Percentiles rank a stretch among this genome's conserved stretches.
Evolutionary conservation across 1,284 basidiomycete genomes (phyloP).

Genomic region (Cryptococcus sp.): DNA sequence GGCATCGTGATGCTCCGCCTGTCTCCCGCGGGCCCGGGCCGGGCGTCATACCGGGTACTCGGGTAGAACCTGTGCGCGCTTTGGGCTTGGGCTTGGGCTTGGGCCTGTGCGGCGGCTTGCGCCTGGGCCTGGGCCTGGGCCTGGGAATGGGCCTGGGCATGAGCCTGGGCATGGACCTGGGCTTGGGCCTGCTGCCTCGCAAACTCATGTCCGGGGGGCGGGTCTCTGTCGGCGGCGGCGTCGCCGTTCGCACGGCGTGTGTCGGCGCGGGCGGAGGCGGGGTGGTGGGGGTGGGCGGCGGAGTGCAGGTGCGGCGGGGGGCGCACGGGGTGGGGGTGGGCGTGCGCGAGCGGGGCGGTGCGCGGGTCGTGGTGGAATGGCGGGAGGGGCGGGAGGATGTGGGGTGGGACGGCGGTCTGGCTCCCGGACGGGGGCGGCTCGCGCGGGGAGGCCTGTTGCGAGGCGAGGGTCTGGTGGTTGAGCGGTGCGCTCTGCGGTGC

Average conservation of each 20-base stretch:
- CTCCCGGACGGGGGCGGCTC: slow-evolving; percentile 40
- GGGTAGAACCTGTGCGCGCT: neutral
- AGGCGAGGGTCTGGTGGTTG: slow-evolving; percentile 37
- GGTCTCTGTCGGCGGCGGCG: neutral
- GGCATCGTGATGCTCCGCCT: slow-evolving; percentile 33
- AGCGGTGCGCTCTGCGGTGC: slow-evolving; percentile 38
- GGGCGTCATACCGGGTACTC: neutral
- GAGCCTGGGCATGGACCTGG: neutral
- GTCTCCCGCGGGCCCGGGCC: slow-evolving; percentile 7
- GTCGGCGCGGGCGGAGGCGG: too few relatives aligned
- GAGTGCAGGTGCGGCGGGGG: too few relatives aligned
- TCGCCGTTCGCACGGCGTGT: neutral
- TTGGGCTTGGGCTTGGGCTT: neutral
- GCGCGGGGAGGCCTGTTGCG: slow-evolving; percentile 40
- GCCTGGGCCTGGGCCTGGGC: neutral
- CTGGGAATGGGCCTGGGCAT: neutral
- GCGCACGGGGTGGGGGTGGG: neutral
- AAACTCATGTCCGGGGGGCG: slow-evolving; percentile 28
- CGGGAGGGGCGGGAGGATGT: slow-evolving; percentile 32
- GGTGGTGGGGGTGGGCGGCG: too few relatives aligned
- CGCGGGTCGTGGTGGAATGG: slow-evolving; percentile 28
- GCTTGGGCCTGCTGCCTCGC: slow-evolving; percentile 28
- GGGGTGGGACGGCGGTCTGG: slow-evolving; percentile 36
- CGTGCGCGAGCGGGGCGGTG: slow-evolving; percentile 30
- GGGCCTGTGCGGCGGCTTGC: neutral